Evolutionary conservation across 352 stramenopile species (phyloP).

Genomic region (Pythium sukuiense): DNA sequence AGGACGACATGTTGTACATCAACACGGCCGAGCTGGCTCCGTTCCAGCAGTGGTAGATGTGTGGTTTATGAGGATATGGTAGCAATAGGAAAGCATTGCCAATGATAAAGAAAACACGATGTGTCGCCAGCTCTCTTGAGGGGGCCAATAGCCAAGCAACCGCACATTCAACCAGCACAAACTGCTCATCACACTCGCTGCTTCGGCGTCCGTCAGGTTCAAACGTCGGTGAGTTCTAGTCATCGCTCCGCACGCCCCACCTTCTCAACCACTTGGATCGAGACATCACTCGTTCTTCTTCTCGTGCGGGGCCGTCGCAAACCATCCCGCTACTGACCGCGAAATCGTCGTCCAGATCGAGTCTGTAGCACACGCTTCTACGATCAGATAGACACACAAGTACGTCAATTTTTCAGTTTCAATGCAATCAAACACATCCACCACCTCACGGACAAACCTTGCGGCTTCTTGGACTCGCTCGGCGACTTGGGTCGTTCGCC

Average conservation of each 20-base stretch:
- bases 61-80: not conserved
- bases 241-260: no score
- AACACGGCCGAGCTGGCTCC: conserved; percentile 81
- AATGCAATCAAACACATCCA: not conserved
- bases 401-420: no score
- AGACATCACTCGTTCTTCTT: not conserved
- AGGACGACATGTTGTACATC: conserved; percentile 86
- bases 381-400: not conserved
- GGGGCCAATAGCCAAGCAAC: no score
- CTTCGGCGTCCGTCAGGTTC: no score
- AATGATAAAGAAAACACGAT: not conserved
- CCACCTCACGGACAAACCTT: not conserved
- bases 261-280: not conserved
- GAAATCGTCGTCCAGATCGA: not conserved
- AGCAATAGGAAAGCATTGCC: not conserved
- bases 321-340: not conserved
- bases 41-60: conserved; percentile 71
- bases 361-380: not conserved
- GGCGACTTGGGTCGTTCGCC: no score
- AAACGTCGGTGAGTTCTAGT: no score
- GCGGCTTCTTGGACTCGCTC: not conserved
- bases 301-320: not conserved
- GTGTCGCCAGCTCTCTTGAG: no score
- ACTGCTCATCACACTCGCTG: no score
- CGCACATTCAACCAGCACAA: no score